Base-by-base conservation (phyloP, 2,329 filamentous ascomycete genomes). In the Huntiella savannae region DNA sequence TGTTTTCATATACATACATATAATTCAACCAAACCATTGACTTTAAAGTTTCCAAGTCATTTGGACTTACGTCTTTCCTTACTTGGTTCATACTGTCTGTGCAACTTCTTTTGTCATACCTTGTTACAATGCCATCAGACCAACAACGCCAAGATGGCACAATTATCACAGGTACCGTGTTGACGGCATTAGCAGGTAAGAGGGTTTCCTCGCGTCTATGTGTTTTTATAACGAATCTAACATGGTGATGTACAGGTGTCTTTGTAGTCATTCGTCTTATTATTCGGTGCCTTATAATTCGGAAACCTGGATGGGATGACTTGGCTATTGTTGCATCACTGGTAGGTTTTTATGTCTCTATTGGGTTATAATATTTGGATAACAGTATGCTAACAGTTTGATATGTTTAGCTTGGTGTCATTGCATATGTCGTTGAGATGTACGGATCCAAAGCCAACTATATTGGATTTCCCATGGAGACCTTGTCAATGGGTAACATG, bases 231-330 rank as follows among this genome's bases (percentile, higher is more conserved):
- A 4, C 33, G 33, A 13, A 16, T 17, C 19, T 46, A 33, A 38
- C n/a, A 13, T 28, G 5, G 10, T 16, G 28, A 12, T 16, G 8
- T 19, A 19, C 22, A 55, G 54, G 49, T 6, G 11, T 52, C 13
- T 43, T 52, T 17, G 48, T 55, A 10, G 3, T 51, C n/a, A 40
- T 46, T 2, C 49, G 53, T 12, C 50, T 49, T 0, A 33, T 55
- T 34, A 48, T 51, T 13, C 41, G 53, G 13, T 40, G 46, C 12
- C 28, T 49, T 8, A 7, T 54, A 7, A 52, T 55, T 11, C 36
- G 49, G 5, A 54, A 54, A 45, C 48, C 51, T 12, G 52, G 53
- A 3, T 47, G 50, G 35, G 54, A 55, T 40, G 54, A 55, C 41
- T 50, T 50, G 7, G 41, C 48, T 10, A 54, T 55, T 33, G 36